Conservation (phyloP, 2,329 filamentous ascomycete genomes). For the Aureobasidium sp. region DNA sequence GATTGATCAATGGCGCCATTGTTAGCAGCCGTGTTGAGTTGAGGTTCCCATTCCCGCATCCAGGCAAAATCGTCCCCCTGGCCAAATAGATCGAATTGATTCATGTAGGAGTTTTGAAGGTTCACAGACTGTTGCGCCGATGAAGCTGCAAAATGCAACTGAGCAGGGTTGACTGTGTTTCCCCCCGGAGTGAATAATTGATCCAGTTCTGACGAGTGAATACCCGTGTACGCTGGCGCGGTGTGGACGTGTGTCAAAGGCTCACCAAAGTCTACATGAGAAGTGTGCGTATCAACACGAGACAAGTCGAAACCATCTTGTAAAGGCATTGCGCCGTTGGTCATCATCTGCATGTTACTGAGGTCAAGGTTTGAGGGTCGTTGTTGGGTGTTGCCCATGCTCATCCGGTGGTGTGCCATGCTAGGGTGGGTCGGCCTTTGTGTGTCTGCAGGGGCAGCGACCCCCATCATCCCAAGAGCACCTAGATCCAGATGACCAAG, state of each 20-base stretch:
- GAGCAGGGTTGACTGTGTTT: slow-evolving; percentile 56
- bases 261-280: slow-evolving; percentile 53
- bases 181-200: slow-evolving; percentile 57
- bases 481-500: slow-evolving; percentile 85
- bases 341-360: slow-evolving; percentile 64
- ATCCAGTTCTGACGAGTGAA: slow-evolving; percentile 65
- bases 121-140: slow-evolving; percentile 37
- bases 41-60: slow-evolving; percentile 73
- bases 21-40: slow-evolving; percentile 56
- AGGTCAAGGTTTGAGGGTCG: slow-evolving; percentile 54
- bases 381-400: slow-evolving; percentile 59
- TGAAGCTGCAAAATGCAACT: slow-evolving; percentile 73
- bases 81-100: slow-evolving; percentile 43
- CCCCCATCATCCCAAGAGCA: slow-evolving; percentile 51
- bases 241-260: slow-evolving; percentile 65
- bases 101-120: slow-evolving; percentile 36
- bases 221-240: slow-evolving; percentile 64
- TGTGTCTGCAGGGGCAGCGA: slow-evolving; percentile 15
- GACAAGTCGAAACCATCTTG: slow-evolving; percentile 12
- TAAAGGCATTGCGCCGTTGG: not conserved
- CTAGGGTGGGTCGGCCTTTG: not conserved
- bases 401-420: slow-evolving; percentile 32
- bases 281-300: slow-evolving; percentile 63
- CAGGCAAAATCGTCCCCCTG: slow-evolving; percentile 75
- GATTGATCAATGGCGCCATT: slow-evolving; percentile 86